Evolutionary conservation across 2,329 filamentous ascomycete genomes (phyloP), one percentile per base, ranked within the genome.

Genomic region (Diaporthe citriasiana): DNA sequence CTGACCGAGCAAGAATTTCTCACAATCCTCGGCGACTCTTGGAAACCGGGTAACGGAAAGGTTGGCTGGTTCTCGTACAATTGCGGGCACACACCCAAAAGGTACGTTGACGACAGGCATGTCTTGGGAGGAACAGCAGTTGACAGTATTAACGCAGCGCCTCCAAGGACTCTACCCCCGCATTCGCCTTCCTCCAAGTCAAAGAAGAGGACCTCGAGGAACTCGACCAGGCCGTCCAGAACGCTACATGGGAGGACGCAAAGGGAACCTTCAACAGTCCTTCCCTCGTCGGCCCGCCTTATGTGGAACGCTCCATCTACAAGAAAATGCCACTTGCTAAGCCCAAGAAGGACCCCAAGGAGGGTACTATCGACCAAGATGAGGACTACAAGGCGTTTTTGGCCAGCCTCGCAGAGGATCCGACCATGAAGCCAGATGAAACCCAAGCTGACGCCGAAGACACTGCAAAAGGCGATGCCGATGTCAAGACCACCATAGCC

Each of bases 311-410:
- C 79, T 91, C 95, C 25, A 90, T 93, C 0, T 97, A 95, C 84
- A 94, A 94, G 77, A 95, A 95, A 79, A 90, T 95, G 1, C 95
- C 96, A 1, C 90, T 90, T 74, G 90, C 88, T 47, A 94, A 94
- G 81, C 90, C 90, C 66, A 92, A 95, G 45, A 90, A 91, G 71
- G 97, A 99, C 85, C 91, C 92, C 70, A 92, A 95, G 19, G 94
- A 98, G 82, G 97, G 96, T 70, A 98, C 95, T 4, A 98, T 99
- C 77, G 97, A 99, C 79, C 95, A 98, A 81, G 97, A 99, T 80
- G 92, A 94, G 0, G 97, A 98, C 78, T 99, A 98, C 79, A 97
- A 98, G 86, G 91, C 92, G 35, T 99, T 98, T 81, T 88, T 99
- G 10, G 94, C 97, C 82, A 93, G 90, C 71, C 88, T 98, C 60